Conservation (phyloP, 2,329 filamentous ascomycete species). For the Penicillium sp. region DNA sequence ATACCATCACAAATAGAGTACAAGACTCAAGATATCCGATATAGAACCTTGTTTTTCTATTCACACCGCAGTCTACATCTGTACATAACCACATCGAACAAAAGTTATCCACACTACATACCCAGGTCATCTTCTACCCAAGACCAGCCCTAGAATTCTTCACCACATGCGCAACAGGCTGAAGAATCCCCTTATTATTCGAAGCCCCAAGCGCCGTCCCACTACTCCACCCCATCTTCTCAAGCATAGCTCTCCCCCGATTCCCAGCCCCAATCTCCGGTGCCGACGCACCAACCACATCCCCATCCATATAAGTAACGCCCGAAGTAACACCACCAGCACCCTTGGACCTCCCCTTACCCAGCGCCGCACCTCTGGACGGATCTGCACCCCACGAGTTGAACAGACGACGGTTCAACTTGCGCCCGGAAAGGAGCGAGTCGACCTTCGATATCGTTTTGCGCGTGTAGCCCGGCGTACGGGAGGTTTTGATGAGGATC, state of each 20-base stretch:
- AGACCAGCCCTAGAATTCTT: constrained; percentile 85
- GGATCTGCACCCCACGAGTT: constrained; percentile 29
- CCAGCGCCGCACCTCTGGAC: neutral
- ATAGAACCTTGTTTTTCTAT: too few relatives aligned
- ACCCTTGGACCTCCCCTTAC: constrained; percentile 38
- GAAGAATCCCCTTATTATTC: constrained; percentile 86
- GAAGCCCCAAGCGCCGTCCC: constrained; percentile 81
- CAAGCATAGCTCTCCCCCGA: constrained; percentile 81
- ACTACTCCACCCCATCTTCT: constrained; percentile 95
- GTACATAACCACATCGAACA: too few relatives aligned
- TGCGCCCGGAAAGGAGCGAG: constrained; percentile 40
- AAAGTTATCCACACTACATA: too few relatives aligned
- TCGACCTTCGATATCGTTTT: constrained; percentile 55
- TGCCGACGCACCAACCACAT: constrained; percentile 82
- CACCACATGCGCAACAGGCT: constrained; percentile 83
- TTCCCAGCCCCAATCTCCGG: constrained; percentile 83
- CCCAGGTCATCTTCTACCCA: constrained; percentile 56
- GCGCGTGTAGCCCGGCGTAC: constrained; percentile 66
- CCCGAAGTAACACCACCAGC: constrained; percentile 40
- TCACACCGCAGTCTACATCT: too few relatives aligned
- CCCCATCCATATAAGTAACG: constrained; percentile 75
- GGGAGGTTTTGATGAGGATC: constrained; percentile 72
- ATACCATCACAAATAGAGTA: too few relatives aligned
- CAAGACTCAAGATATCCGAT: too few relatives aligned
- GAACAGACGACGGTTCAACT: constrained; percentile 32